Evolutionary conservation across 192 early-diverging fungal genomes (phyloP).

Genomic region (Jimgerdemannia flammicorona): DNA sequence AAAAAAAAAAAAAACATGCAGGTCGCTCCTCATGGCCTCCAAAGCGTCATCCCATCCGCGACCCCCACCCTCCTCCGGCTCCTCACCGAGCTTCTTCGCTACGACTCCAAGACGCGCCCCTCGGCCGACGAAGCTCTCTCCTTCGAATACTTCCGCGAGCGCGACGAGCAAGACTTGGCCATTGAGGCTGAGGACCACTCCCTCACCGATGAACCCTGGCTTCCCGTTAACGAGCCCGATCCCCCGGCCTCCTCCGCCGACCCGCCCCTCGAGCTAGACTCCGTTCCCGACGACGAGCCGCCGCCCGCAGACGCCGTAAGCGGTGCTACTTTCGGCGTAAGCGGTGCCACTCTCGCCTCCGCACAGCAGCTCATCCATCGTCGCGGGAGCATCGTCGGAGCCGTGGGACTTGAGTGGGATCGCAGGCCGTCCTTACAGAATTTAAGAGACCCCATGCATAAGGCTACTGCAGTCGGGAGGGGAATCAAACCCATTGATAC

Average conservation of each 20-base stretch:
- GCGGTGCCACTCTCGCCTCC: background rate
- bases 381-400: background rate
- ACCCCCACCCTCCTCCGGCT: background rate
- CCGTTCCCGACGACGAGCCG: background rate
- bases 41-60: background rate
- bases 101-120: background rate
- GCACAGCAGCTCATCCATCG: background rate
- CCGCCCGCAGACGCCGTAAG: too few species aligned
- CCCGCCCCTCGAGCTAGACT: background rate
- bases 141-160: background rate
- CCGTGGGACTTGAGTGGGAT: background rate
- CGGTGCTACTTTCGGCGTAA: background rate
- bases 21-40: background rate
- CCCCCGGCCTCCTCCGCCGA: background rate
- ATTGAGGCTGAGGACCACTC: background rate
- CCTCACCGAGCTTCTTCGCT: background rate
- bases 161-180: background rate
- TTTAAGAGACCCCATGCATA: background rate
- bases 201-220: background rate
- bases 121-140: background rate
- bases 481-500: background rate
- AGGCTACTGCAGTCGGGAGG: background rate
- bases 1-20: background rate
- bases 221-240: background rate
- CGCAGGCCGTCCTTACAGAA: background rate